Base-by-base conservation (phyloP, 148 eudicot species). In the Diospyros kaki region DNA sequence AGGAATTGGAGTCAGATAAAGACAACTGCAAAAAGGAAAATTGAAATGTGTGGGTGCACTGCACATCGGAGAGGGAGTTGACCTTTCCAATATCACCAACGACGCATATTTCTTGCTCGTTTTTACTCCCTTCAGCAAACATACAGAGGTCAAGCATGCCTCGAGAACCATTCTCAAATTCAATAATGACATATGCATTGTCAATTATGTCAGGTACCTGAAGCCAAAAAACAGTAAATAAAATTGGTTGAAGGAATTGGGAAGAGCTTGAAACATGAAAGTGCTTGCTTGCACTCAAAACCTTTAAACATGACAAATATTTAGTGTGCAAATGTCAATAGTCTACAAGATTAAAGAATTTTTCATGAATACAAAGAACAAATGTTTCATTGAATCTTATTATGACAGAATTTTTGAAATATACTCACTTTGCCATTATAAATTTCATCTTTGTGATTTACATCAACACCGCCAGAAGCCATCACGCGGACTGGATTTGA, bases 41-140 rank as follows among this genome's bases (percentile, higher is more conserved):
- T 41, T 2, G 3, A 0, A 11, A 13, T 9, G 40, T 3, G 28
- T 28, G 28, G 28, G 28, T 0, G 28, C 28, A 28, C 28, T 28
- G 28, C 28, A 28, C 28, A 28, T 28, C 28, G 28, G 45, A 71
- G 73, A 70, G 62, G 45, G 55, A 10, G n/a, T 56, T 73, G 64
- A 90, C 98, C 98, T 95, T 95, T 75, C 97, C 99, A 62, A 79
- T 70, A 66, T 95, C 90, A 43, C 97, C 98, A 71, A 95, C 88
- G 46, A 95, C 94, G n/a, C 93, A 92, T 79, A 95, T 93, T 86
- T 95, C 99, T 83, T 95, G 99, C 79, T 95, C 99, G 66, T 95
- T 95, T 91, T 86, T 95, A 81, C 97, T 95, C 73, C 99, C 99
- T 83, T 95, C 99, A 8, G 99, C 97, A 79, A 95, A 95, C 99